Evolutionary conservation across 2,329 filamentous ascomycete genomes (phyloP), one percentile per base, ranked within the genome.

Genomic region (Diplodia mutila): DNA sequence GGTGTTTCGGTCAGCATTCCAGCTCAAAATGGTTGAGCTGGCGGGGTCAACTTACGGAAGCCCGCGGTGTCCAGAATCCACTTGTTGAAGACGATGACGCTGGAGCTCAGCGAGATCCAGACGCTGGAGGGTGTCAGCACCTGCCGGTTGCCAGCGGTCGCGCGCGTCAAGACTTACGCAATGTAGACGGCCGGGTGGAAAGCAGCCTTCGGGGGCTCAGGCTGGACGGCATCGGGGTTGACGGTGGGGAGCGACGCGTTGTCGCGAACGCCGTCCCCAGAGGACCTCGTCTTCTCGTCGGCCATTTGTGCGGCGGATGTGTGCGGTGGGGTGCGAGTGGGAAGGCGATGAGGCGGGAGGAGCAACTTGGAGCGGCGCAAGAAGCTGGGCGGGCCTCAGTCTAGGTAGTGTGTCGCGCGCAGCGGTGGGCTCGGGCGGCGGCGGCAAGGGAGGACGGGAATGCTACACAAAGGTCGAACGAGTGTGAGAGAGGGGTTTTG

Each of bases 61-160:
- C 92, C 86, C 70, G 90, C 86, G 48, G 90, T 94, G 75, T 94
- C 90, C 70, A 98, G 87, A 75, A 99, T 93, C 89, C 92, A 97
- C 88, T 99, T 99, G 89, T 99, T 98, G 90, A 97, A 98, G 70
- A 99, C 85, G 79, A 99, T 99, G 77, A 98, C 93, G 75, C 91
- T 92, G 52, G 93, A 97, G 76, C 92, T 97, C 79, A 97, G 86
- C 69, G 89, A 84, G 77, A 99, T 98, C 95, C 95, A 99, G 73
- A 89, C 85, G 75, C 94, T 97, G 80, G 63, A 42, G 61, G 27
- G 2, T 21, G 37, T 67, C 59, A 67, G 66, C 48, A 59, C 34
- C 49, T 32, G 34, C 34, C 34, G 34, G 34, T 48, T 25, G 61
- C 49, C 21, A 46, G 54, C 51, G 25, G 55, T 83, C 85, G 78